Percentiles rank a stretch among this genome's conserved stretches.
These are phyloP conservation scores for Aspergillus pseudonomiae DNA, from an alignment of 2,329 filamentous ascomycete species.

Conservation along the genomic window DNA sequence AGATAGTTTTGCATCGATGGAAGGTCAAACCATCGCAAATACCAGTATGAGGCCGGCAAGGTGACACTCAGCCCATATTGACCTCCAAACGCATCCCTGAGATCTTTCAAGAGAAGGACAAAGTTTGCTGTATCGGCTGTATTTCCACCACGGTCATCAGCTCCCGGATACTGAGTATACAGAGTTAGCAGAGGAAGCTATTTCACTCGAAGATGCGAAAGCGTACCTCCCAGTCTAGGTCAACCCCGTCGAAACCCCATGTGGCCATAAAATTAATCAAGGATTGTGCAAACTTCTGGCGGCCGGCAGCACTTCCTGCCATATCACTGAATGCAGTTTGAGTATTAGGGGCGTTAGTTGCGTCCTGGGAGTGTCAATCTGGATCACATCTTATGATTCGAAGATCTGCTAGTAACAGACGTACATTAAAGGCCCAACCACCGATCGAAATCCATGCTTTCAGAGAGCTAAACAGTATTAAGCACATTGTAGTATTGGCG, in stretches of 20 bases:
- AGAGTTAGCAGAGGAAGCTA: background rate
- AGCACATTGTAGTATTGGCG: background rate
- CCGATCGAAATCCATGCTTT: constrained; percentile 44
- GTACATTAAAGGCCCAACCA: constrained; percentile 45
- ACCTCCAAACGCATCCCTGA: constrained; percentile 11
- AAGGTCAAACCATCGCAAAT: constrained; percentile 31
- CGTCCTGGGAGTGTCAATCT: constrained; percentile 5
- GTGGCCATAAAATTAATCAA: constrained; percentile 44
- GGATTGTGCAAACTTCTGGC: constrained; percentile 38
- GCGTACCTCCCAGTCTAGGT: constrained; percentile 50
- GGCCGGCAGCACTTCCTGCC: constrained; percentile 9
- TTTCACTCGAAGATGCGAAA: background rate
- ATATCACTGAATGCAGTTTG: constrained; percentile 26
- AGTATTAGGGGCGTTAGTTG: constrained; percentile 22
- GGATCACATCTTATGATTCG: background rate
- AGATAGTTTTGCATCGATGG: constrained; percentile 16
- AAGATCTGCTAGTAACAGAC: background rate
- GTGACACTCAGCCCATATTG: constrained; percentile 21
- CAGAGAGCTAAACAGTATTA: constrained; percentile 15
- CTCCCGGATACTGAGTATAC: constrained; percentile 29
- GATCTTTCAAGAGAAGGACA: constrained; percentile 8
- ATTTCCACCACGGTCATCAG: constrained; percentile 43
- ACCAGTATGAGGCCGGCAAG: constrained; percentile 30
- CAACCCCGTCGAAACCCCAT: constrained; percentile 51
- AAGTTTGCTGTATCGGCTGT: constrained; percentile 40